phyloP scores from a whole-genome alignment of 2,329 filamentous ascomycete genomes.

The Drechslerella stenobrocha region DNA sequence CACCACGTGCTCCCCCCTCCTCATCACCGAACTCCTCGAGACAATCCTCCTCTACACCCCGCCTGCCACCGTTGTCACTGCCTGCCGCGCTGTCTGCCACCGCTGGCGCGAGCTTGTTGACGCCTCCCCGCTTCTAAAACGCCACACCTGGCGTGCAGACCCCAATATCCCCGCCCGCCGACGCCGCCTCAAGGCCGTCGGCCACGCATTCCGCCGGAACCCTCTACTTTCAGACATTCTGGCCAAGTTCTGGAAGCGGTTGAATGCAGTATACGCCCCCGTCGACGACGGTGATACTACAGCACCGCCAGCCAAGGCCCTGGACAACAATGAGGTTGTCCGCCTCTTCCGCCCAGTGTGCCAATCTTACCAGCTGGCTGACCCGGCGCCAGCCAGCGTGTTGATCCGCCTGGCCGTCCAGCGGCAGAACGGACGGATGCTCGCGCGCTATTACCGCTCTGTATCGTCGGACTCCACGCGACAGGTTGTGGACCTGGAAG shows the following conservation, averaged over 20 bases:
- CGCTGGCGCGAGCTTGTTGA: constrained; percentile 26
- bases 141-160: constrained; percentile 16
- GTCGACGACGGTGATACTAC: background rate
- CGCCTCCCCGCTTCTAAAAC: constrained; percentile 15
- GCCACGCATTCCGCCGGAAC: constrained; percentile 10
- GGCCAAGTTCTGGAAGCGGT: constrained; percentile 11
- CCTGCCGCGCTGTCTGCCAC: constrained; percentile 21
- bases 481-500: constrained; percentile 14
- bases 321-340: too few species aligned
- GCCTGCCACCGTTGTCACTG: constrained; percentile 15
- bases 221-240: constrained; percentile 8
- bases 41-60: constrained; percentile 14
- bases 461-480: constrained; percentile 8
- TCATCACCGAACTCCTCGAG: constrained; percentile 35
- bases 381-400: constrained; percentile 15
- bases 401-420: constrained; percentile 21
- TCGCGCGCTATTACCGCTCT: constrained; percentile 16
- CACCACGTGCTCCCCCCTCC: constrained; percentile 4
- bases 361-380: constrained; percentile 8
- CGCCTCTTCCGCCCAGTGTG: constrained; percentile 3
- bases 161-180: constrained; percentile 9
- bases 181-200: background rate
- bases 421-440: constrained; percentile 15
- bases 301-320: background rate
- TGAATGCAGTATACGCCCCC: constrained; percentile 9